Evolutionary conservation across 73 alveolate species (phyloP).

Genomic region (Paramecium caudatum): DNA sequence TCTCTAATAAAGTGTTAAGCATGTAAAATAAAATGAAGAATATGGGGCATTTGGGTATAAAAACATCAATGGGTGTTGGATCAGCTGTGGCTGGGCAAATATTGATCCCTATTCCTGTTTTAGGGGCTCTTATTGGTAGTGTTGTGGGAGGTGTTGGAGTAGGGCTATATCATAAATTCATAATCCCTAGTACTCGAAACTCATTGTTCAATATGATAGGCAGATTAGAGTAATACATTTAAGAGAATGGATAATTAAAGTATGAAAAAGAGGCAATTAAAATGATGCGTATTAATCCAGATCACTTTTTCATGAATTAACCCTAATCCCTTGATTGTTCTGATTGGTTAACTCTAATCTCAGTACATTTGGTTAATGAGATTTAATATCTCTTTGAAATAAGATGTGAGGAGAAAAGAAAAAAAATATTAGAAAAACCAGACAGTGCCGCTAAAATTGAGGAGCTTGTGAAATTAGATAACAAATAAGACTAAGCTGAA

Average conservation of each 20-base stretch:
- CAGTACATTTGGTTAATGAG: not conserved
- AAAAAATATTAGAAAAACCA: not conserved
- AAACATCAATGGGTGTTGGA: slow-evolving; percentile 65
- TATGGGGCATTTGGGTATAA: slow-evolving; percentile 58
- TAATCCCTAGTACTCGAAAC: not conserved
- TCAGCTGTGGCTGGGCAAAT: slow-evolving; percentile 68
- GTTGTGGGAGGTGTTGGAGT: slow-evolving; percentile 67
- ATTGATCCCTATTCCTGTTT: slow-evolving; percentile 56
- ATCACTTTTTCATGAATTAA: not conserved
- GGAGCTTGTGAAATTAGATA: not conserved
- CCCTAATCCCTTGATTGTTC: not conserved
- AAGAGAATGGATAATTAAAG: slow-evolving; percentile 1
- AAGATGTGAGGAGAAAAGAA: slow-evolving; percentile 35
- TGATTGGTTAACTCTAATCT: slow-evolving; percentile 41
- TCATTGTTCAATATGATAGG: slow-evolving; percentile 7
- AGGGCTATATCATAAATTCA: slow-evolving; percentile 41
- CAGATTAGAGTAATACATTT: not conserved
- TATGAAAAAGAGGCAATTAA: slow-evolving; percentile 7
- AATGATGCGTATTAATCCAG: not conserved
- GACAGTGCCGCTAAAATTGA: not conserved
- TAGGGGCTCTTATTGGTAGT: slow-evolving; percentile 59
- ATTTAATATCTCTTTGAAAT: not conserved
- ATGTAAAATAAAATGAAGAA: slow-evolving; percentile 49
- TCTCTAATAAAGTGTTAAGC: slow-evolving; percentile 45
- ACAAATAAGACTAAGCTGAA: not conserved